A percentile compares a stretch with the other conserved stretches of the same genome.
Evolutionary conservation across 1,284 basidiomycete species (phyloP).

Genomic region (Malassezia arunalokei): DNA sequence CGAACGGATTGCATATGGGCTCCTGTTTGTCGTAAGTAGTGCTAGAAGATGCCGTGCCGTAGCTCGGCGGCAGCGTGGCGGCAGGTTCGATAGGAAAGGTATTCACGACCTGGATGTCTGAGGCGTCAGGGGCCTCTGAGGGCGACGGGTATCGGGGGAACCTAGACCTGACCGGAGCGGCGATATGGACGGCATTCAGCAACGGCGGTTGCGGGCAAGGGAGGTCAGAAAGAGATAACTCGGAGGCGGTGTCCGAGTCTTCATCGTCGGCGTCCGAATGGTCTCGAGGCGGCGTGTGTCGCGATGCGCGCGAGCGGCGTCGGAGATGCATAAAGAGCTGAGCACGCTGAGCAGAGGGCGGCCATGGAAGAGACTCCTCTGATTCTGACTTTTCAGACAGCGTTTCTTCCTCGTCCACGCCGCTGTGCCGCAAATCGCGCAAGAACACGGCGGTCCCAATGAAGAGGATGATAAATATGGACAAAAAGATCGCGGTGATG

Average conservation of each 20-base stretch:
- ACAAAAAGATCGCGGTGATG: conserved; percentile 40
- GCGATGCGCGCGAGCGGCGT: neutral
- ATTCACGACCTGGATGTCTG: neutral
- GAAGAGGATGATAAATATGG: conserved; percentile 44
- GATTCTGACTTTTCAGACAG: neutral
- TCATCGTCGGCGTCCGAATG: neutral
- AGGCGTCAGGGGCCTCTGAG: neutral
- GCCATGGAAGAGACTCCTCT: neutral
- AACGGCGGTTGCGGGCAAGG: neutral
- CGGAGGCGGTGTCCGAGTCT: neutral
- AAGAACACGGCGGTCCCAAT: conserved; percentile 42
- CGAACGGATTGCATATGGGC: neutral
- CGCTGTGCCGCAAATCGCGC: conserved; percentile 15
- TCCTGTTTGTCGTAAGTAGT: neutral
- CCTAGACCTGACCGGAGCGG: neutral
- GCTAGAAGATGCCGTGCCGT: neutral
- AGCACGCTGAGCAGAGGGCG: neutral
- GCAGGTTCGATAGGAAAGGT: neutral
- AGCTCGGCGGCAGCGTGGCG: neutral
- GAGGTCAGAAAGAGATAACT: neutral
- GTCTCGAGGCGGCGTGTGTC: neutral
- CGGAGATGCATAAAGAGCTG: neutral
- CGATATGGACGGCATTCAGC: neutral
- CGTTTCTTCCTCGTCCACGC: neutral
- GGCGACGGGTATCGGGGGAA: neutral